Base-by-base conservation (phyloP, 2,329 filamentous ascomycete genomes). In the Thermoascus crustaceus region DNA sequence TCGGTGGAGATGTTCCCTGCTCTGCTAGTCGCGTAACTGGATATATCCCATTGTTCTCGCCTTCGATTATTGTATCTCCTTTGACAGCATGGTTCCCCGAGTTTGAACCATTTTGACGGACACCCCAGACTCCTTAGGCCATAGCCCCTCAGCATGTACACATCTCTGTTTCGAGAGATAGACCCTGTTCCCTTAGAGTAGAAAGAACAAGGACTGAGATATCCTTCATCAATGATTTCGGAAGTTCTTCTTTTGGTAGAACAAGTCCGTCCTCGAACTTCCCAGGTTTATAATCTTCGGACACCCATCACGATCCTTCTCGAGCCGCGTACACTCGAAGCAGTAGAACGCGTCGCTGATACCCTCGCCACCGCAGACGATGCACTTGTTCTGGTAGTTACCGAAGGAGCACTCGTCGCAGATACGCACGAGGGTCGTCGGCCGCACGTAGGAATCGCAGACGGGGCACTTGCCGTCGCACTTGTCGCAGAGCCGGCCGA, bases 321-420 rank as follows among this genome's bases (percentile, higher is more conserved):
- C 91, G 10, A 98, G 69, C 5, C 91, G 76, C 40, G 91, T 98
- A 62, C 91, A 98, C 67, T 98, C 91, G 58, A 96, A 96, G 72
- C 91, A 98, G 71, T 98, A 98, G 65, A 96, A 96, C 32, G 91
- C 91, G 61, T 98, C 91, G 21, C 84, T 91, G 60, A 98, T 98
- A 19, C 91, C 91, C 68, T 96, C 91, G 52, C 91, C 91, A 60
- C 91, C 91, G 66, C 91, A 98, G 27, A 98, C 91, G 49, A 98
- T 87, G 61, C 91, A 98, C 66, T 98, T 98, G 72, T 98, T 98
- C 69, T 96, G 91, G 72, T 95, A 98, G 74, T 98, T 98, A 58
- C 91, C 91, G 63, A 98, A 98, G 60, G 85, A 88, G 73, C 91
- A 98, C 69, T 98, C 91, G 71, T 98, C 91, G 72, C 91, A 98